A percentile compares a stretch with the other conserved stretches of the same genome.
Conservation (phyloP, 192 early-diverging fungal genomes). For the Funneliformis mosseae region DNA sequence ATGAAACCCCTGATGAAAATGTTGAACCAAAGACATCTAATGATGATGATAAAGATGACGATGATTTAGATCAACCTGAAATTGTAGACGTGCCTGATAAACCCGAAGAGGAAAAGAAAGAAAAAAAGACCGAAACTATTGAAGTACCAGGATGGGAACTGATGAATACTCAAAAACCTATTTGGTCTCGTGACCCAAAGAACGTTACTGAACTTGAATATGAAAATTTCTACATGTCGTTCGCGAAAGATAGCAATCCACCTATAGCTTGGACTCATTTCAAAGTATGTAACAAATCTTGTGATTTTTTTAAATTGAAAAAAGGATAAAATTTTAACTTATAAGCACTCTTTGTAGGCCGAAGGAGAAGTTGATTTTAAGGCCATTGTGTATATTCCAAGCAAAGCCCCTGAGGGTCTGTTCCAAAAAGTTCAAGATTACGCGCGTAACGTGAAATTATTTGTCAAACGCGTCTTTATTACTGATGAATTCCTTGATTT, state of each 20-base stretch:
- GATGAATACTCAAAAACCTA: conserved; percentile 90
- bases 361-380: conserved; percentile 94
- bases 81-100: conserved; percentile 60
- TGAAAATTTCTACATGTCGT: conserved; percentile 83
- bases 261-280: conserved; percentile 89
- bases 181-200: conserved; percentile 87
- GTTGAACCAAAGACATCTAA: conserved; percentile 35
- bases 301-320: neutral
- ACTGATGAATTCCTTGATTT: conserved; percentile 88
- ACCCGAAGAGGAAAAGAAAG: conserved; percentile 51
- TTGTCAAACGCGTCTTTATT: conserved; percentile 96
- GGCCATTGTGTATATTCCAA: conserved; percentile 84
- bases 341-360: conserved; percentile 41
- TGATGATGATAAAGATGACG: conserved; percentile 39
- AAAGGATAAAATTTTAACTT: neutral
- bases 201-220: conserved; percentile 83
- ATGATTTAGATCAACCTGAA: conserved; percentile 48
- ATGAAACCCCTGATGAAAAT: conserved; percentile 46
- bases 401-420: conserved; percentile 57
- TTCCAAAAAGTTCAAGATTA: conserved; percentile 55
- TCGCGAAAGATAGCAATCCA: conserved; percentile 67
- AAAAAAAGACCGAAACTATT: conserved; percentile 58
- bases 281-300: conserved; percentile 43
- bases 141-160: conserved; percentile 70
- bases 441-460: conserved; percentile 79